A percentile compares a stretch with the other conserved stretches of the same genome.
These are phyloP conservation scores for Taphrina wiesneri DNA, from an alignment of 1,139 yeast species.

Conservation along the genomic window DNA sequence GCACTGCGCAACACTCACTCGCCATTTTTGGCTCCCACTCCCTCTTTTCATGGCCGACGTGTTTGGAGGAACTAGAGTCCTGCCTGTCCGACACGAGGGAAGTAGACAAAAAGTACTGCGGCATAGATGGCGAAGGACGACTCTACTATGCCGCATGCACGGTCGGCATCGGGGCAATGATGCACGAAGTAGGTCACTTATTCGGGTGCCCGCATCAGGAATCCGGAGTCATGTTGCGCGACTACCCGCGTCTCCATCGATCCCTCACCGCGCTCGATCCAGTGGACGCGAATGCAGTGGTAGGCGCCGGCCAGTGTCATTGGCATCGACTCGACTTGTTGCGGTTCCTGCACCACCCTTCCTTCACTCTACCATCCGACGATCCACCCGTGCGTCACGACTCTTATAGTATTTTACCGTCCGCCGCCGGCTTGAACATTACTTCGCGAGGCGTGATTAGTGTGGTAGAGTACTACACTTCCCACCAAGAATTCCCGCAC, in stretches of 20 bases:
- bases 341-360: slow-evolving; percentile 77
- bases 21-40: slow-evolving; percentile 97
- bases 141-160: slow-evolving; percentile 87
- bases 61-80: slow-evolving; percentile 67
- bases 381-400: slow-evolving; percentile 45
- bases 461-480: slow-evolving; percentile 55
- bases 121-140: slow-evolving; percentile 81
- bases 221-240: slow-evolving; percentile 85
- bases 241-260: slow-evolving; percentile 76
- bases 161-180: slow-evolving; percentile 85
- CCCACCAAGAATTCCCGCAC: slow-evolving; percentile 51
- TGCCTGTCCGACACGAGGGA: slow-evolving; percentile 68
- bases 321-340: slow-evolving; percentile 84
- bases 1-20: slow-evolving; percentile 61
- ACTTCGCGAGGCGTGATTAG: slow-evolving; percentile 67
- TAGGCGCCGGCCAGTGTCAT: slow-evolving; percentile 68
- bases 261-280: slow-evolving; percentile 70
- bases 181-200: slow-evolving; percentile 92
- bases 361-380: slow-evolving; percentile 73
- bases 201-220: slow-evolving; percentile 92
- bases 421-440: slow-evolving; percentile 52
- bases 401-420: slow-evolving; percentile 41
- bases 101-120: slow-evolving; percentile 67
- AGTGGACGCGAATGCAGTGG: slow-evolving; percentile 60
- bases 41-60: slow-evolving; percentile 81